Evolutionary conservation across 306 rosid species (phyloP), one percentile per base, ranked within the genome.

Genomic region (Ormosia emarginata): DNA sequence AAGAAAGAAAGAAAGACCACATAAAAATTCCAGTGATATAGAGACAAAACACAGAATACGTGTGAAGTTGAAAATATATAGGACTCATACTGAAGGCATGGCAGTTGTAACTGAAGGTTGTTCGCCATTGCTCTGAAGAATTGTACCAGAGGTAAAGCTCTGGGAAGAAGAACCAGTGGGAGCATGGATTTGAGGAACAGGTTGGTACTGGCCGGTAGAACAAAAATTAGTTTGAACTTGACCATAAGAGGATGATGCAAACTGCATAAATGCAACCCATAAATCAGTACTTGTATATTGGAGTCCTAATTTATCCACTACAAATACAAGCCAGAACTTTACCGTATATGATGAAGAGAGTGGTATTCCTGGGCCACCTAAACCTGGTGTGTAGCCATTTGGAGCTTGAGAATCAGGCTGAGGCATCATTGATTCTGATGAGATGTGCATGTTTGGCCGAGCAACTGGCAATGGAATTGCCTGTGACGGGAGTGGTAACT

Each of bases 271-370:
- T 53, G 77, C 37, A 81, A 75, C 53, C 76, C 67, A 13, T 37
- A 57, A 82, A 76, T 85, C 76, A 91, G 78, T 59, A 79, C 56
- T 53, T 32, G 41, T n/a, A 34, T 71, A 41, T 55, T 43, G 37
- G 59, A 81, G 55, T 37, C 36, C 30, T 67, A 74, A 41, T 40
- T 57, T 44, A 73, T 79, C 63, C 57, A 12, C 36, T 53, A 69
- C 24, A 58, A 58, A 36, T 33, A 84, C 63, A 79, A 34, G 40
- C 67, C 55, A 13, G 37, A 83, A 85, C 55, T 88, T 89, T 89
- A 94, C 98, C 85, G 82, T 89, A 84, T 91, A 93, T 6, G 97
- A 85, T 10, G 97, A 82, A 61, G 97, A 84, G 74, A 86, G 82
- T 33, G 97, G 79, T 53, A 90, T 66, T 72, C 87, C 97, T 0